Percentiles rank a stretch among this genome's conserved stretches.
Evolutionary conservation across 176 grass and related monocot genomes (phyloP).

Genomic region (Musa schizocarpa): DNA sequence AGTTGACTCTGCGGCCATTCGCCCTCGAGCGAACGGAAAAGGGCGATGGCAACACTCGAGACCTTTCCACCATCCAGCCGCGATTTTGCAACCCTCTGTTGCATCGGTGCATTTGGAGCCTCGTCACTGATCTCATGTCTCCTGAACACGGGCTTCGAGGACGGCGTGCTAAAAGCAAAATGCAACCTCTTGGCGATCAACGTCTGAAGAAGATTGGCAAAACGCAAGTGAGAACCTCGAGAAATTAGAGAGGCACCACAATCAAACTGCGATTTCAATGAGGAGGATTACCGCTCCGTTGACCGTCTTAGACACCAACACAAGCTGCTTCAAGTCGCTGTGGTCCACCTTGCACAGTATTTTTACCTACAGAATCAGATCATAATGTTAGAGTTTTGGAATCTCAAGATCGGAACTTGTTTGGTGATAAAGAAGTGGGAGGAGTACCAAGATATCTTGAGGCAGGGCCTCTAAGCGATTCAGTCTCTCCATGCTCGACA

Average conservation of each 20-base stretch:
- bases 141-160: slow-evolving; percentile 14
- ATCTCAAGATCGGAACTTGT: neutral
- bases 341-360: slow-evolving; percentile 63
- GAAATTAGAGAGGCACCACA: neutral
- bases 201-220: slow-evolving; percentile 34
- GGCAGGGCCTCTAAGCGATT: slow-evolving; percentile 53
- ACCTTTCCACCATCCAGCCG: slow-evolving; percentile 31
- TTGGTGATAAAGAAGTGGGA: neutral
- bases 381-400: neutral
- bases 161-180: slow-evolving; percentile 58
- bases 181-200: slow-evolving; percentile 55
- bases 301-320: slow-evolving; percentile 72
- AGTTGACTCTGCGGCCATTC: neutral
- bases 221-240: neutral
- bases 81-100: slow-evolving; percentile 44
- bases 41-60: slow-evolving; percentile 22
- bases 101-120: slow-evolving; percentile 60
- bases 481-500: slow-evolving; percentile 29
- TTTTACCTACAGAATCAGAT: slow-evolving; percentile 33
- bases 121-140: slow-evolving; percentile 9
- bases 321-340: slow-evolving; percentile 61
- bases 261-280: neutral
- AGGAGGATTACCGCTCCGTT: slow-evolving; percentile 44
- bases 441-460: slow-evolving; percentile 63
- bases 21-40: neutral